Percentiles rank a stretch among this genome's conserved stretches.
Evolutionary conservation across 164 flowering plant genomes (phyloP).

Genomic region (Stephania cephalantha): DNA sequence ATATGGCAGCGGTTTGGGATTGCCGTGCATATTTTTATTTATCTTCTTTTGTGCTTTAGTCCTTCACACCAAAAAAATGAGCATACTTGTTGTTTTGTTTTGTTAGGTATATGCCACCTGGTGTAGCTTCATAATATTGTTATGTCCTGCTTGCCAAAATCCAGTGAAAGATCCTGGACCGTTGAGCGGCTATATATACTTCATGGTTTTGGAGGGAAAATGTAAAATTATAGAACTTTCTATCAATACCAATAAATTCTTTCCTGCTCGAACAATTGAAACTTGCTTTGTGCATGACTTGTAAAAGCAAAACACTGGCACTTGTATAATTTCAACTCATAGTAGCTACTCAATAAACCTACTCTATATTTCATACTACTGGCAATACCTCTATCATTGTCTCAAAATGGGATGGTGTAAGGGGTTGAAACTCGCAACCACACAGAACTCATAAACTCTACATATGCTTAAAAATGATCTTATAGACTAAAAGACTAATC

Average conservation of each 20-base stretch:
- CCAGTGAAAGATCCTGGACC: background rate
- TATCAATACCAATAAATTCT: background rate
- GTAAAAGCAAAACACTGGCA: conserved; percentile 1
- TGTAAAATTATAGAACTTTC: background rate
- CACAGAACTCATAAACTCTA: conserved; percentile 6
- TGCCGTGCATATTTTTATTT: background rate
- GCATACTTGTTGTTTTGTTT: background rate
- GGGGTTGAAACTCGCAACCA: conserved; percentile 15
- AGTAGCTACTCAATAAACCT: background rate
- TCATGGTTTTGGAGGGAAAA: background rate
- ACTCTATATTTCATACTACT: background rate
- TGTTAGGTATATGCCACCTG: background rate
- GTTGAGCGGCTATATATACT: background rate
- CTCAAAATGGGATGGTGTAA: background rate
- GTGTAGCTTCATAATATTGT: background rate
- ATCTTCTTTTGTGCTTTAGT: background rate
- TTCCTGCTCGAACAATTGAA: background rate
- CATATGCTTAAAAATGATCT: too few relatives aligned
- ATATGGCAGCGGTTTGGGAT: background rate
- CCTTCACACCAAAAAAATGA: background rate
- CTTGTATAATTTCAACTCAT: conserved; percentile 6
- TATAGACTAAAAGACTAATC: background rate
- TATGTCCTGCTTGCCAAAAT: background rate
- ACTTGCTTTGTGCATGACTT: background rate
- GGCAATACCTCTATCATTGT: background rate